Base-by-base conservation (phyloP, 75 land plant species). In the Pinus tabuliformis region DNA sequence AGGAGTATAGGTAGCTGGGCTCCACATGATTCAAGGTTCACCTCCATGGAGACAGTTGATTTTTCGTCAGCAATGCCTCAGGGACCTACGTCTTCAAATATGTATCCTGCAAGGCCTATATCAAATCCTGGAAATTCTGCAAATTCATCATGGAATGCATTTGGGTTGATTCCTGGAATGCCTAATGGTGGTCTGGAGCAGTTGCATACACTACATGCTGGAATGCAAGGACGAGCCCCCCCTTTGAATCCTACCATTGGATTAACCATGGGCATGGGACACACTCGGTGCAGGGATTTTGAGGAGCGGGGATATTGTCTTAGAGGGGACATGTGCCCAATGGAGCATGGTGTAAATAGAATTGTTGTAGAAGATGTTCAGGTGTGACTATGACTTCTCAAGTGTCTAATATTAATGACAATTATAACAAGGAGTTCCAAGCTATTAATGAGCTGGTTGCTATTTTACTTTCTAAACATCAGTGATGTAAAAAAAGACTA, bases 321-420 rank as follows among this genome's bases (percentile, higher is more conserved):
- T 8, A 83, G 98, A 78, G 99, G 99, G 14, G 99, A 97, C 66
- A 85, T 95, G 84, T 97, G 99, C 77, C 98, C 99, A 52, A 95
- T 97, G 99, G 99, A 97, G 75, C 99, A 97, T 89, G 99, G 99
- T 74, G 83, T 94, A 56, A 95, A 97, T 82, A 88, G 98, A 17
- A 97, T 97, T 70, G 99, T 97, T 58, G 89, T 97, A 65, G 99
- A 97, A 79, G 99, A 97, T 89, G 99, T 97, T 62, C 98, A 97
- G 99, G 99, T 86, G 68, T 56, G 42, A 56, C 81, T 12, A 18
- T 54, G 22, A n/a, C 54, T 26, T 78, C 59, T 75, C 13, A 56
- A 42, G 54, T 42, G 33, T 17, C 21, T 70, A 28, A 20, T 62
- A 33, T 14, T 57, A 59, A 21, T 26, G 30, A 24, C n/a, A 75